Evolutionary conservation across 169 alveolate genomes (phyloP).

Genomic region (Plasmodium yoelii): DNA sequence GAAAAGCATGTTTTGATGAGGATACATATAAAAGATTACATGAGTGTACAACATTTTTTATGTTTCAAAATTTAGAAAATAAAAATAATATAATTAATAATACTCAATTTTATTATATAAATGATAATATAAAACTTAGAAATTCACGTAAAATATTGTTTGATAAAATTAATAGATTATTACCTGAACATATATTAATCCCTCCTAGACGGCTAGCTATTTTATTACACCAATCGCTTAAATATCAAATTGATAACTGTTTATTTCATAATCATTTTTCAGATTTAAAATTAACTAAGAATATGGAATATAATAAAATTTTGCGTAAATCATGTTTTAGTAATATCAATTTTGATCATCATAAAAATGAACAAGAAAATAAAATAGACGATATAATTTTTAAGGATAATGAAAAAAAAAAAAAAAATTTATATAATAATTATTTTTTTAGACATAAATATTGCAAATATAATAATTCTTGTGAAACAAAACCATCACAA

Average conservation of each 20-base stretch:
- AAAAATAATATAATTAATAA: neutral
- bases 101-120: neutral
- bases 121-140: slow-evolving; percentile 13
- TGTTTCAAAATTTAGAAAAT: slow-evolving; percentile 13
- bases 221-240: slow-evolving; percentile 65
- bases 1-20: slow-evolving; percentile 40
- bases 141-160: slow-evolving; percentile 46
- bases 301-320: neutral
- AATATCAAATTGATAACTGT: slow-evolving; percentile 67
- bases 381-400: neutral
- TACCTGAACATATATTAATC: slow-evolving; percentile 60
- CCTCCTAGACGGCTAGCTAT: slow-evolving; percentile 74
- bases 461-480: neutral
- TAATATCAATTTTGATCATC: neutral
- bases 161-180: slow-evolving; percentile 73
- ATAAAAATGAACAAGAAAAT: neutral
- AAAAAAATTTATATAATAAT: neutral
- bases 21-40: slow-evolving; percentile 72
- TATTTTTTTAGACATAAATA: neutral
- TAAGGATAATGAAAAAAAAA: neutral
- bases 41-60: slow-evolving; percentile 60
- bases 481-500: neutral
- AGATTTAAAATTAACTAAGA: slow-evolving; percentile 15
- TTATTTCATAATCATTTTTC: slow-evolving; percentile 62
- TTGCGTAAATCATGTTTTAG: neutral